Evolutionary conservation across 2,329 filamentous ascomycete genomes (phyloP), one percentile per base, ranked within the genome.

Genomic region (Sporothrix protearum): DNA sequence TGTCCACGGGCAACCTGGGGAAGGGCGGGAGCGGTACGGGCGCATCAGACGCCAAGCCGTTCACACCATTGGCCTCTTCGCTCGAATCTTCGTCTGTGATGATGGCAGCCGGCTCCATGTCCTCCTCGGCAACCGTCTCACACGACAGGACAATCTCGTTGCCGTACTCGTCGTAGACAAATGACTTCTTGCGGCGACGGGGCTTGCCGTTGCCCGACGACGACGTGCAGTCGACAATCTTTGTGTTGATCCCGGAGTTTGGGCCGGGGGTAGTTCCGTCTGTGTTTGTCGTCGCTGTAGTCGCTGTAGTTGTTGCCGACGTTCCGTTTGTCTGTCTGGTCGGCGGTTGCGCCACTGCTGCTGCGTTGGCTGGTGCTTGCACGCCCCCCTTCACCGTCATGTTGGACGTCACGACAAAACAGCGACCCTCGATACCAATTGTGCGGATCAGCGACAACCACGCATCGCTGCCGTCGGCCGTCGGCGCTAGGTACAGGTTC

Each of bases 401-500:
- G 79, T 97, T 97, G 59, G 92, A 89, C 77, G 89, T 93, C 3
- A 97, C 82, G 22, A 97, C 94, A 76, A 96, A 94, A 76, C 92
- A 92, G 25, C 94, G 86, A 0, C 94, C 92, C 80, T 98, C 95
- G 69, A 88, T 85, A 2, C 89, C 94, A 7, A 96, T 85, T 0
- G 94, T 97, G 68, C 91, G 87, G 89, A 97, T 91, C n/a, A 96
- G 83, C 0, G 88, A 82, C 30, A 92, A 81, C 95, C 95, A 98
- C 0, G 92, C 89, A 76, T 95, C 92, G 73, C 94, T 86, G 25
- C 85, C 88, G 81, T 97, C 95, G 1, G 94, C 94, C 0, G 94
- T 97, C 0, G 95, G 95, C 0, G 94, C 94, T 1, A 97, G 87
- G 80, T 95, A 97, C 14, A 97, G 82, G 79, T 97, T 97, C 77